phyloP scores from a whole-genome alignment of 2,329 filamentous ascomycete species.

The Lasiodiplodia citricola region DNA sequence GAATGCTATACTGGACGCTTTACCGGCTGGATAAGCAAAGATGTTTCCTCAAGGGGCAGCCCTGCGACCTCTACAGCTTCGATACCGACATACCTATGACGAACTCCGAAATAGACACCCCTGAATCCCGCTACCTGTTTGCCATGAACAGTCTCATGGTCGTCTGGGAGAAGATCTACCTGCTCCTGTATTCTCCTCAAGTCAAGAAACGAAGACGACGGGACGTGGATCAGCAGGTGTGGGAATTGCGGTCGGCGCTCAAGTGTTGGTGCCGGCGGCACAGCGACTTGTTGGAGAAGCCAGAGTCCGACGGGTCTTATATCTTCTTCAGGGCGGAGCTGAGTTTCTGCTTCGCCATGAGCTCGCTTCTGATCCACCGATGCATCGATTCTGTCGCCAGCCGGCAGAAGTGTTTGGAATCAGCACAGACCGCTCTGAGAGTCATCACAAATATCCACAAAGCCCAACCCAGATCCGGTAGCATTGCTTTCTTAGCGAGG shows the following conservation, averaged over 20 bases:
- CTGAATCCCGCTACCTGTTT: not conserved
- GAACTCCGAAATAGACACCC: not conserved
- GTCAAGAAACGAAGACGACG: not conserved
- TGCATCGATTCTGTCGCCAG: conserved; percentile 2
- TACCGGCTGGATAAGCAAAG: not conserved
- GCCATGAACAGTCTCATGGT: conserved; percentile 1
- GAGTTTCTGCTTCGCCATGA: conserved; percentile 1
- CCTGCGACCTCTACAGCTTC: conserved; percentile 6
- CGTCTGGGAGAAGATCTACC: conserved; percentile 6
- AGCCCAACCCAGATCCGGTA: not conserved
- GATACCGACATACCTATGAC: not conserved
- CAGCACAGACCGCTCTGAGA: not conserved
- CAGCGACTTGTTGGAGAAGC: not conserved
- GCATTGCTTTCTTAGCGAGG: not conserved
- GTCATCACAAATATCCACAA: not conserved
- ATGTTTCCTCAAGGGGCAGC: conserved; percentile 7
- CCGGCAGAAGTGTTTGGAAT: conserved; percentile 3
- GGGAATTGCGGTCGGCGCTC: not conserved
- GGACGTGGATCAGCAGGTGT: not conserved
- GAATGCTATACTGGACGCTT: conserved; percentile 2
- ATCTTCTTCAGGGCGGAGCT: conserved; percentile 3
- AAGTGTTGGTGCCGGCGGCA: conserved; percentile 3
- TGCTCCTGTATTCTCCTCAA: conserved; percentile 2
- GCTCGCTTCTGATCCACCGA: conserved; percentile 5
- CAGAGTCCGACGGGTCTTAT: not conserved